Evolutionary conservation across 2,329 filamentous ascomycete species (phyloP), one percentile per base, ranked within the genome.

Genomic region (Thyridium curvatum): DNA sequence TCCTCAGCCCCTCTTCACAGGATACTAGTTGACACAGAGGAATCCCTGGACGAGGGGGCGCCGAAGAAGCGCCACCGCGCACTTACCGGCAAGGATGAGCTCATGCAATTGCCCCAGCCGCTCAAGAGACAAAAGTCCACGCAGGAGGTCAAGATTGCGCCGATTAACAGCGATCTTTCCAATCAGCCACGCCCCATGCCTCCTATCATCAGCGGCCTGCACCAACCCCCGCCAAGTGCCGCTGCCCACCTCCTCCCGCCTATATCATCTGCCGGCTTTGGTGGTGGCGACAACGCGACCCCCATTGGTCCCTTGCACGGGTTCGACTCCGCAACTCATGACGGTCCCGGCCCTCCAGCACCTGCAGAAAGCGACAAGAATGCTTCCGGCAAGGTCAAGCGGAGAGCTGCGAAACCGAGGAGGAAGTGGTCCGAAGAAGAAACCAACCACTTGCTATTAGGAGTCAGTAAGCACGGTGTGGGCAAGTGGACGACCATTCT

Each of bases 401-500:
- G 74, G 49, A 69, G 72, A 32, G 71, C 72, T 10, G 68, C 71
- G 7, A 80, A 78, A 49, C 70, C 74, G 2, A 66, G 79, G 42
- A 68, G 72, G 38, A 81, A 79, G 48, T 83, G 79, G 79, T 74
- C 76, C 0, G 76, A 82, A 44, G 71, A 78, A 41, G 79, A 83
- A 54, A 83, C 79, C 2, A 79, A 74, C 37, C 69, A 79, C 46
- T 62, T 83, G 8, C 55, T 83, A 12, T 60, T 79, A 3, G 79
- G 78, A 1, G 79, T 82, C 18, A 71, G 71, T 48, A 72, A 74
- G 26, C 71, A 83, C 50, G 79, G 79, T 1, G 72, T 83, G 8
- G 79, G 79, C 30, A 78, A 75, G 48, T 83, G 79, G 79, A 80
- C 75, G 8, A 73, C 66, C 40, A 83, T 83, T 26, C 59, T 82